A percentile compares a stretch with the other conserved stretches of the same genome.
Evolutionary conservation across 225 moss, liverwort and hornwort genomes (phyloP).

Genomic region (Marchantia polymorpha): DNA sequence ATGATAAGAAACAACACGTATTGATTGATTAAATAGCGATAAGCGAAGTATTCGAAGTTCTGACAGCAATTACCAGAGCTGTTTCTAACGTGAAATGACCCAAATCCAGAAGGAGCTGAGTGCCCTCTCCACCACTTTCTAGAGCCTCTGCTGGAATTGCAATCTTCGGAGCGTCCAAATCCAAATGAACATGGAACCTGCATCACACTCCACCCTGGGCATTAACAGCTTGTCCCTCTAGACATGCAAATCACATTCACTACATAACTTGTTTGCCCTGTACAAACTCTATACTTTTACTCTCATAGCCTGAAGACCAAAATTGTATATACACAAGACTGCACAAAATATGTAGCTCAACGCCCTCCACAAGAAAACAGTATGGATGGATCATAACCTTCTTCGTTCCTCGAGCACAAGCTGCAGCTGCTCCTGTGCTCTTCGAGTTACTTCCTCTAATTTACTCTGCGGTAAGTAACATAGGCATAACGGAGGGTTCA

Average conservation of each 20-base stretch:
- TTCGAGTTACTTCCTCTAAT: constrained; percentile 93
- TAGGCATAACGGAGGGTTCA: background rate
- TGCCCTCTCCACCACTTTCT: constrained; percentile 67
- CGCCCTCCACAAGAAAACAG: background rate
- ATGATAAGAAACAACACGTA: background rate
- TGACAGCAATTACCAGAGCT: constrained; percentile 51
- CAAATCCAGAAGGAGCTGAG: constrained; percentile 87
- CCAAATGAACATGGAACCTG: constrained; percentile 84
- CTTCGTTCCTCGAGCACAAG: constrained; percentile 76
- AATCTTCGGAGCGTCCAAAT: constrained; percentile 96
- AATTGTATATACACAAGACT: background rate
- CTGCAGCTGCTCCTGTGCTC: constrained; percentile 95
- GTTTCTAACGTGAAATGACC: constrained; percentile 96
- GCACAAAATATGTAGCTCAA: background rate
- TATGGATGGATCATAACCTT: constrained; percentile 46
- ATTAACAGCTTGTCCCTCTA: background rate
- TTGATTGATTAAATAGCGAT: background rate
- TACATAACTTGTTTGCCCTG: background rate
- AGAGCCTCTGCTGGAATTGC: constrained; percentile 71
- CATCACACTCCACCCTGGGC: background rate
- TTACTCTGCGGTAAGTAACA: constrained; percentile 57
- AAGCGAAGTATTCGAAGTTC: background rate
- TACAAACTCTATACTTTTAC: background rate
- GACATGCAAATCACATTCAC: background rate
- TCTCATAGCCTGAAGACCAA: too few species aligned